Percentiles rank a stretch among this genome's conserved stretches.
Evolutionary conservation across 2,329 filamentous ascomycete genomes (phyloP).

Genomic region (Ophiostoma montium): DNA sequence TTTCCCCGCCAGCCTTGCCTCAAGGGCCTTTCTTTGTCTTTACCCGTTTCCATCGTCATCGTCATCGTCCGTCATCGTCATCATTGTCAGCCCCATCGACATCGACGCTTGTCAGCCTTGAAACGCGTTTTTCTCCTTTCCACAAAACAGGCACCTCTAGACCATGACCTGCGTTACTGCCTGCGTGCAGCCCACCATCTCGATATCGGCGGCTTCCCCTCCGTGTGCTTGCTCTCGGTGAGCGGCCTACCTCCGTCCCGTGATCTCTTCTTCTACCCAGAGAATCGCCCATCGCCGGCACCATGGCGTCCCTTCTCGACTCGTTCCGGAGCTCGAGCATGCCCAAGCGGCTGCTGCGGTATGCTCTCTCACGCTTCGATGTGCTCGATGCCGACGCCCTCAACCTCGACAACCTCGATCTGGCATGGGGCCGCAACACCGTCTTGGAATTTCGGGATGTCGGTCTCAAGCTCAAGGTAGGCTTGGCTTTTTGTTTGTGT

Average conservation of each 20-base stretch:
- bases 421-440: slow-evolving; percentile 68
- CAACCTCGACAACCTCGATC: slow-evolving; percentile 73
- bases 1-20: no score
- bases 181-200: slow-evolving; percentile 8
- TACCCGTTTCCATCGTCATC: no score
- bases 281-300: slow-evolving; percentile 8
- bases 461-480: slow-evolving; percentile 62
- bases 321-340: slow-evolving; percentile 54
- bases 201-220: background rate
- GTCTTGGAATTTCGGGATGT: slow-evolving; percentile 80
- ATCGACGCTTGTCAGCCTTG: no score
- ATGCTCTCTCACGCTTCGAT: slow-evolving; percentile 69
- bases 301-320: slow-evolving; percentile 61
- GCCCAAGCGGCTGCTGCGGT: slow-evolving; percentile 79
- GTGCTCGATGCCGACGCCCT: slow-evolving; percentile 78
- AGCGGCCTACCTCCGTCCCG: background rate
- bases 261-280: background rate
- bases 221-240: slow-evolving; percentile 8
- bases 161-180: slow-evolving; percentile 12
- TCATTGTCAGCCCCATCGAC: no score
- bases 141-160: background rate
- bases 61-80: no score
- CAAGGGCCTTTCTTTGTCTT: no score
- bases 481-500: no score
- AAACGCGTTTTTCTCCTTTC: no score